Evolutionary conservation across 2,329 filamentous ascomycete genomes (phyloP).

Genomic region (Colletotrichum limetticola): DNA sequence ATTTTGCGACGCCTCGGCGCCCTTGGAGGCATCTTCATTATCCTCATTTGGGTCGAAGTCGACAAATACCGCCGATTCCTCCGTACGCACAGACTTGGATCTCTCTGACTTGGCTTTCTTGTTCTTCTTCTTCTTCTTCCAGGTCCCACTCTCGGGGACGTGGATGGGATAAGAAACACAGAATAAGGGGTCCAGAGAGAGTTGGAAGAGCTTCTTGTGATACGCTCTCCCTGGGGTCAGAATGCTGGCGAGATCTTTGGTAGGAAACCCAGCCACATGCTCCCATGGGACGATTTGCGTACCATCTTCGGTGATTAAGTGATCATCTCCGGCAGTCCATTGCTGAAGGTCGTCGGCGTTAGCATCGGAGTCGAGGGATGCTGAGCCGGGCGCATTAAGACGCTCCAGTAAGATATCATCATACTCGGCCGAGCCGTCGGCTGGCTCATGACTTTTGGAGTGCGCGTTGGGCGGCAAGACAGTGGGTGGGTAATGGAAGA

Average conservation of each 20-base stretch:
- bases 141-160: conserved; percentile 80
- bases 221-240: conserved; percentile 80
- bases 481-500: conserved; percentile 87
- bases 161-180: conserved; percentile 88
- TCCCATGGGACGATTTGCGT: conserved; percentile 75
- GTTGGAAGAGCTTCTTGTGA: conserved; percentile 85
- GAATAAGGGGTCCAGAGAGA: conserved; percentile 81
- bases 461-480: conserved; percentile 53
- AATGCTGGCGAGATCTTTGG: conserved; percentile 83
- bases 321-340: conserved; percentile 62
- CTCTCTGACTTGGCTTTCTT: conserved; percentile 46
- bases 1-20: conserved; percentile 39
- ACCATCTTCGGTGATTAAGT: conserved; percentile 65
- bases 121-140: conserved; percentile 73
- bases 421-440: conserved; percentile 50
- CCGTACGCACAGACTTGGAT: conserved; percentile 37
- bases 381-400: conserved; percentile 48
- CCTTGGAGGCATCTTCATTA: conserved; percentile 43
- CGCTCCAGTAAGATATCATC: conserved; percentile 64
- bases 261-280: conserved; percentile 77
- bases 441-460: conserved; percentile 46
- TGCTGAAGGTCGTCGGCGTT: conserved; percentile 52
- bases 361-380: conserved; percentile 42
- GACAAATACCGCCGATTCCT: conserved; percentile 42
- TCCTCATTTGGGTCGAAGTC: conserved; percentile 37